Conservation (phyloP, 2,329 filamentous ascomycete species). For the Trichoderma brevicompactum region DNA sequence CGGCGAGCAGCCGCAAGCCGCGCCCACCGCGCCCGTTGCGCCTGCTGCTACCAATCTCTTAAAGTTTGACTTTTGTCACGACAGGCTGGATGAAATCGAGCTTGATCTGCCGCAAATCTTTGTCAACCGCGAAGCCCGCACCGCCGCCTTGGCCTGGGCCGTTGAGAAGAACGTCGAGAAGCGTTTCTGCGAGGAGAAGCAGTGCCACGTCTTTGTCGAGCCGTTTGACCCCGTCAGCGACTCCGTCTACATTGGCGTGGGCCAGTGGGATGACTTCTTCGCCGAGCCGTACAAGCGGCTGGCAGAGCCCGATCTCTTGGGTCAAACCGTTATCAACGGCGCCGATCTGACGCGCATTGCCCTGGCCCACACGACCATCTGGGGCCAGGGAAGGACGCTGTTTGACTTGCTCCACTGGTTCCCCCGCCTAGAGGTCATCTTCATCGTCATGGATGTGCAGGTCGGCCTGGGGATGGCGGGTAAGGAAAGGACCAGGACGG, state of each 20-base stretch:
- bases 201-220: background rate
- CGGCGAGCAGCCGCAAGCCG: too few relatives aligned
- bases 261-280: background rate
- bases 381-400: background rate
- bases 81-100: background rate
- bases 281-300: background rate
- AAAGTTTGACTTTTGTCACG: background rate
- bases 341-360: background rate
- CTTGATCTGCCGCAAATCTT: background rate
- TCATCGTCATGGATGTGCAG: background rate
- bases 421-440: background rate
- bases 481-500: too few relatives aligned
- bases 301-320: background rate
- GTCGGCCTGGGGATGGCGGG: background rate
- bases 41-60: background rate
- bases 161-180: background rate
- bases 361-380: background rate
- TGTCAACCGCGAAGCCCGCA: constrained; percentile 12
- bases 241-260: background rate
- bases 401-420: constrained; percentile 2
- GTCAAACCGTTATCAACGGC: background rate
- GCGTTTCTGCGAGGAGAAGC: background rate
- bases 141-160: background rate
- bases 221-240: background rate
- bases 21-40: background rate